Evolutionary conservation across 2,329 filamentous ascomycete species (phyloP), one percentile per base, ranked within the genome.

Genomic region (Monilinia fructicola): DNA sequence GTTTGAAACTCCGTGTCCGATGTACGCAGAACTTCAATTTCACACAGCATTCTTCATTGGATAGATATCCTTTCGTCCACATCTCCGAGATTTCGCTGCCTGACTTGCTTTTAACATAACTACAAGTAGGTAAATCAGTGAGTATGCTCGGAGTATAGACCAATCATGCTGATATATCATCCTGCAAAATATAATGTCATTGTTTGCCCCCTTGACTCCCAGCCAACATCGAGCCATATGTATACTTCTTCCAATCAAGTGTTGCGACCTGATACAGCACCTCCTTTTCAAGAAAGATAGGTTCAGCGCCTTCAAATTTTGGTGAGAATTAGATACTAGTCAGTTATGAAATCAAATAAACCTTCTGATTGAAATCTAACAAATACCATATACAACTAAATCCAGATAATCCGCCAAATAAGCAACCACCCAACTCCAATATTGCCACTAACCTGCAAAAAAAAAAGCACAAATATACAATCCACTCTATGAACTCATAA

Each of bases 351-450:
- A 61, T 50, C 44, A 61, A 50, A 26, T 14, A 26, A 38, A 55
- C 53, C 35, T 50, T 61, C 50, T n/a, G 21, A 40, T 50, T 61
- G 44, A n/a, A 21, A 61, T 61, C 14, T 38, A 61, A 18, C 28
- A 58, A 46, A 58, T n/a, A 31, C 23, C 55, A 58, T 44, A 2
- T n/a, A 58, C 23, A 44, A 1, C 35, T 42, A 42, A 64, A 26
- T 21, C 21, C 9, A 56, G 18, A 23, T 35, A 16, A 26, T 58
- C 31, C 53, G 31, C 60, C 28, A 64, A 18, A 40, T 2, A 55
- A 26, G 11, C 40, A 21, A 35, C 23, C 40, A 35, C 23, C 40
- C 4, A 26, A 64, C 26, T 58, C 50, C 52, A 18, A 38, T 53
- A 31, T 21, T 46, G 12, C 40, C n/a, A 53, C 12, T 28, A 23